Percentiles rank a stretch among this genome's conserved stretches.
phyloP scores from a whole-genome alignment of 179 eudicot genomes.

The Silene noctiflora region DNA sequence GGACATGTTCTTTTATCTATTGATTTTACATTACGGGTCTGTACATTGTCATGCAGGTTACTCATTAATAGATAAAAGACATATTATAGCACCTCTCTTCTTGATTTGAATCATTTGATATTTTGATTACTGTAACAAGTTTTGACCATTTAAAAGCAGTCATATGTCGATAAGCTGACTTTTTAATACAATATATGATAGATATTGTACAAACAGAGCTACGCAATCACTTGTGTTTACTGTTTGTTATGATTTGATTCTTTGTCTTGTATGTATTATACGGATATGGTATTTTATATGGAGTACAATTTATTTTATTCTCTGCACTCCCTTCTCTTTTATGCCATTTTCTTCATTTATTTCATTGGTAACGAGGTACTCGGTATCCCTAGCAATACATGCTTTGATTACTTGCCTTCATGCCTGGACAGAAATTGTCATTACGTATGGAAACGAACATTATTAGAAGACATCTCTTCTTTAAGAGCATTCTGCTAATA shows the following conservation, averaged over 20 bases:
- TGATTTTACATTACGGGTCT: conserved; percentile 5
- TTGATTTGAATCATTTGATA: not conserved
- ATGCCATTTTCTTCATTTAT: not conserved
- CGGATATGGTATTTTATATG: not conserved
- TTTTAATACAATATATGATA: too few species aligned
- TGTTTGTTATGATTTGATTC: not conserved
- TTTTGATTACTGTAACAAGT: not conserved
- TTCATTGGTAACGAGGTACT: not conserved
- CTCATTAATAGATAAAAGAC: not conserved
- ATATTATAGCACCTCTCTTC: not conserved
- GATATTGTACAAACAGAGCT: not conserved
- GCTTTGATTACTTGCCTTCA: too few species aligned
- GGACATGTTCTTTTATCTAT: not conserved
- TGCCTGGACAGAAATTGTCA: too few species aligned
- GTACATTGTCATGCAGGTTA: not conserved
- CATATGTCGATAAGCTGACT: not conserved
- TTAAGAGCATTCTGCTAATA: too few species aligned
- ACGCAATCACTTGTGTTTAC: not conserved
- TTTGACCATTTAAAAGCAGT: not conserved
- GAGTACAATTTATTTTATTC: not conserved
- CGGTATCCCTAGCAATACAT: too few species aligned
- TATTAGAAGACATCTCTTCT: too few species aligned
- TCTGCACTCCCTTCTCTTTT: not conserved
- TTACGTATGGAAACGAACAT: too few species aligned
- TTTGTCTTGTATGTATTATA: not conserved